Conservation (phyloP, 2,329 filamentous ascomycete genomes). For the Phialemonium atrogriseum region DNA sequence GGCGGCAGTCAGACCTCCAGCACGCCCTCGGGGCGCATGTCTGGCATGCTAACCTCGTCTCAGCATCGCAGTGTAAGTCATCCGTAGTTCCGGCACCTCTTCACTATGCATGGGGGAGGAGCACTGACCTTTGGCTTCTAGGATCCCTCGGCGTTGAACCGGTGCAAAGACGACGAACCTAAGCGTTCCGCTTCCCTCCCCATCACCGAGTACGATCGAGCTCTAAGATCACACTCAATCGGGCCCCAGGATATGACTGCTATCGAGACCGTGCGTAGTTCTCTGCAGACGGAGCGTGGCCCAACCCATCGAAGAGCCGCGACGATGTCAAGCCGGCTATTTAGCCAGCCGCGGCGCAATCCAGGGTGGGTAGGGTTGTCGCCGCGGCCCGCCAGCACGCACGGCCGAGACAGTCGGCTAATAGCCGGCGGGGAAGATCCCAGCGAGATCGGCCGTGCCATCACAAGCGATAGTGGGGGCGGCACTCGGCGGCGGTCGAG, state of each 20-base stretch:
- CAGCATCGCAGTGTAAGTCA: slow-evolving; percentile 43
- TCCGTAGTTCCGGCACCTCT: background rate
- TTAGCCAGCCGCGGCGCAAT: slow-evolving; percentile 23
- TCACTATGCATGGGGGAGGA: too few relatives aligned
- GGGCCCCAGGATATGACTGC: slow-evolving; percentile 45
- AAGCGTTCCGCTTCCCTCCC: slow-evolving; percentile 52
- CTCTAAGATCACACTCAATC: slow-evolving; percentile 53
- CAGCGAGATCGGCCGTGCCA: slow-evolving; percentile 52
- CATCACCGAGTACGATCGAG: slow-evolving; percentile 51
- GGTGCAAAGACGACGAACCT: slow-evolving; percentile 26
- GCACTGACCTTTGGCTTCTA: slow-evolving; percentile 10
- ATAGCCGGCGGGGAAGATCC: slow-evolving; percentile 32
- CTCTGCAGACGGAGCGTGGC: slow-evolving; percentile 36
- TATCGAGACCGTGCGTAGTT: slow-evolving; percentile 46
- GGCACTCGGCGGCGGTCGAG: slow-evolving; percentile 46
- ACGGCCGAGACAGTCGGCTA: slow-evolving; percentile 37
- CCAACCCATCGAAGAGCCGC: slow-evolving; percentile 28
- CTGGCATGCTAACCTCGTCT: slow-evolving; percentile 16
- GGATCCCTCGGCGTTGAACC: slow-evolving; percentile 30
- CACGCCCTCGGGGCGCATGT: slow-evolving; percentile 18
- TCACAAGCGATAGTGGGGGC: slow-evolving; percentile 43
- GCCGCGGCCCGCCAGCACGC: slow-evolving; percentile 53
- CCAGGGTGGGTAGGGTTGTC: slow-evolving; percentile 45
- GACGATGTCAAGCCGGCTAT: slow-evolving; percentile 29
- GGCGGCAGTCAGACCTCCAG: slow-evolving; percentile 20